Evolutionary conservation across 371 early-diverging fungal species (phyloP).

Genomic region (Mortierella polycephala): DNA sequence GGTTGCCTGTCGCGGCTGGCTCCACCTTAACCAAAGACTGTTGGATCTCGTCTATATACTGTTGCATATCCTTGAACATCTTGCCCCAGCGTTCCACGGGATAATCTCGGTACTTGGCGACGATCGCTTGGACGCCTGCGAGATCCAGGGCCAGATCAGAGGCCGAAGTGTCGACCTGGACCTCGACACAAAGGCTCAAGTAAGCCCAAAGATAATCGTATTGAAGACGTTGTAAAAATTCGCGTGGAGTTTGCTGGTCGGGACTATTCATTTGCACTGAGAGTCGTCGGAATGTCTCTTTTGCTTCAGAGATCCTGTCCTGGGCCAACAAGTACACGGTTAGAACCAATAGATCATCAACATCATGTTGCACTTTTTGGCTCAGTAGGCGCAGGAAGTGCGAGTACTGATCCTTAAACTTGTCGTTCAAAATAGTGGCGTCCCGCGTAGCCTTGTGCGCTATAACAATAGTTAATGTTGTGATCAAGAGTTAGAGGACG

Average conservation of each 20-base stretch:
- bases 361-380: conserved; percentile 42
- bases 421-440: conserved; percentile 54
- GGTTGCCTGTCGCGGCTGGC: not conserved
- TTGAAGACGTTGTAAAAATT: conserved; percentile 55
- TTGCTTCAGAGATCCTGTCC: conserved; percentile 68
- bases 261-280: not conserved
- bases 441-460: conserved; percentile 46
- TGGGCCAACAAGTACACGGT: conserved; percentile 63
- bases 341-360: conserved; percentile 56
- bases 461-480: not conserved
- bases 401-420: conserved; percentile 59
- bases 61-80: conserved; percentile 57
- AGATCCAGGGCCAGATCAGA: conserved; percentile 43
- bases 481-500: no score
- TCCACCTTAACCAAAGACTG: conserved; percentile 7
- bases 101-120: conserved; percentile 57
- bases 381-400: conserved; percentile 57
- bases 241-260: conserved; percentile 2
- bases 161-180: conserved; percentile 33
- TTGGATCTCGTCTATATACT: conserved; percentile 60
- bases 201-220: conserved; percentile 65
- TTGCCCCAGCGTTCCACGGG: conserved; percentile 61
- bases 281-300: conserved; percentile 30
- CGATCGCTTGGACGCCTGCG: conserved; percentile 49
- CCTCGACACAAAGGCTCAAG: conserved; percentile 59